Base-by-base conservation (phyloP, 2,329 filamentous ascomycete species). In the Aspergillus versicolor region DNA sequence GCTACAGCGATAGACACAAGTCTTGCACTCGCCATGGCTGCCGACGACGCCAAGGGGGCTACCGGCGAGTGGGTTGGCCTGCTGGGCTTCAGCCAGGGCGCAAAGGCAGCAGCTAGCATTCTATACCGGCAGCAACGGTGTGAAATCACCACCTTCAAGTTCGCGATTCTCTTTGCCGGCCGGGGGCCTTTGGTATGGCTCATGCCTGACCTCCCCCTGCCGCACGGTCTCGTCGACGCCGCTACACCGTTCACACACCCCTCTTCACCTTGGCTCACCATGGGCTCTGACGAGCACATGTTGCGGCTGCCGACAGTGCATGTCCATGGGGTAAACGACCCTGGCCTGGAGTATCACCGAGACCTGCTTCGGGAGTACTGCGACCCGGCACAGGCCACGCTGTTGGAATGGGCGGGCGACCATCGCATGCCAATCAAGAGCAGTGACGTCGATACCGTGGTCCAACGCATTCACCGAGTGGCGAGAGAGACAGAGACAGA, bases 341-440 rank as follows among this genome's bases (percentile, higher is more conserved):
- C 49, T 9, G 55, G 49, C 3, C 80, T 2, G 5, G 17, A 12
- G 2, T n/a, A 32, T 3, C 59, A 56, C 24, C 41, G 49, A 1
- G 19, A 54, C 2, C 47, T 58, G 12, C 40, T 56, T 15, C 7
- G 37, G 19, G 21, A 47, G 50, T 91, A 87, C 68, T 90, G 86
- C 67, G 78, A 84, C 49, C 67, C 76, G 5, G 3, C 2, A 1
- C 79, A 77, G 0, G 82, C 75, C 3, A 75, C 81, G 5, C 79
- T 72, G 38, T 59, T 91, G 42, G 87, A 91, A 70, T 92, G 89
- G 89, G 82, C 89, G 55, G 89, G 88, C 0, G 81, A 79, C 1
- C 89, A 93, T 69, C 75, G 89, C 7, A 77, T 92, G 48, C 88
- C 89, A 1, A 81, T 92, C 57, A 90, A 88, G 76, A 78, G 75